phyloP scores from a whole-genome alignment of 306 rosid species.

The Vicia sativa region DNA sequence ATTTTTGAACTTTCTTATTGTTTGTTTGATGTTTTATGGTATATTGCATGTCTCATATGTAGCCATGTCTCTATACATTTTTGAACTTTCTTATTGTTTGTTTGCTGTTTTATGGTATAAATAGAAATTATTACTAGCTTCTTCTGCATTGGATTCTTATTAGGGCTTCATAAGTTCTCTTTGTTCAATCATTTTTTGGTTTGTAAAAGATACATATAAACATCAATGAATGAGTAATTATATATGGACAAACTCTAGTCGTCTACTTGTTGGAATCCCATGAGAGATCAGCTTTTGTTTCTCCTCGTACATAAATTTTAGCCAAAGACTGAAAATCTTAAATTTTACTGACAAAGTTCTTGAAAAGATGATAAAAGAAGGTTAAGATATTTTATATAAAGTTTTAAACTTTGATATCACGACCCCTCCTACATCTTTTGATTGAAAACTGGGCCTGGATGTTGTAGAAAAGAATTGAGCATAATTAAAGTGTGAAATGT shows the following conservation, averaged over 20 bases:
- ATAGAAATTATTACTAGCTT: background rate
- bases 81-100: background rate
- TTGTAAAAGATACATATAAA: background rate
- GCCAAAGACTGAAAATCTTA: conserved; percentile 29
- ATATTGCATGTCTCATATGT: background rate
- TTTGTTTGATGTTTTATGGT: background rate
- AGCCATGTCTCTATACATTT: background rate
- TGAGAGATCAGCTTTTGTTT: conserved; percentile 1
- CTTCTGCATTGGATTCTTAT: conserved; percentile 21
- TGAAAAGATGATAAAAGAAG: background rate
- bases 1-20: conserved; percentile 4
- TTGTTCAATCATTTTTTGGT: background rate
- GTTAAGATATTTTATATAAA: background rate
- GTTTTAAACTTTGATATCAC: too few species aligned
- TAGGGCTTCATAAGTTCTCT: background rate
- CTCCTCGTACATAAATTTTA: background rate
- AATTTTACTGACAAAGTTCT: conserved; percentile 30
- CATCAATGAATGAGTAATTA: background rate
- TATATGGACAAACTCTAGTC: background rate
- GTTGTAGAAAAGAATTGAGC: background rate
- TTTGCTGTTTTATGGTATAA: background rate
- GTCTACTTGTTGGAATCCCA: conserved; percentile 3
- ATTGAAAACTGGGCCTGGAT: background rate
- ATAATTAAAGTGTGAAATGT: conserved; percentile 20
- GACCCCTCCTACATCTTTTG: too few species aligned